Conservation (phyloP, 169 alveolate genomes). For the Cryptosporidium felis region DNA sequence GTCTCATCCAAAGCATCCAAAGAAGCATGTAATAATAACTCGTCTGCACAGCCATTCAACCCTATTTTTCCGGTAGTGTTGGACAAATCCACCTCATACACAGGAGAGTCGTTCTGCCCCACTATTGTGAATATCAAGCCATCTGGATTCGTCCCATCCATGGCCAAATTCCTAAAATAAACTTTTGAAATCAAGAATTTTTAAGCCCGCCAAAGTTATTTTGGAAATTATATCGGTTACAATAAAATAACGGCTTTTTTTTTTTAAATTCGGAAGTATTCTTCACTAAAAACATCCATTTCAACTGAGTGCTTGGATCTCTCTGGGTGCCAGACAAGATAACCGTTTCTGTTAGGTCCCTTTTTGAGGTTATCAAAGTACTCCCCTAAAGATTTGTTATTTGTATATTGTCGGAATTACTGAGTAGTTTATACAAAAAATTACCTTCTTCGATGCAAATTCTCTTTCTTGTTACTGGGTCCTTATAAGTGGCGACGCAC, state of each 20-base stretch:
- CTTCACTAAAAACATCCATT: slow-evolving; percentile 30
- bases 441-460: slow-evolving; percentile 47
- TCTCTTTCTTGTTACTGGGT: slow-evolving; percentile 24
- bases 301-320: slow-evolving; percentile 50
- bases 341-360: slow-evolving; percentile 54
- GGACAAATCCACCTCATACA: slow-evolving; percentile 59
- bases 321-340: slow-evolving; percentile 50
- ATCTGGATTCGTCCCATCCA: slow-evolving; percentile 13
- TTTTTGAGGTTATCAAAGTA: slow-evolving; percentile 28
- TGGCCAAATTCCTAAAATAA: no score
- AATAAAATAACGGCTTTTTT: no score
- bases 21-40: slow-evolving; percentile 49
- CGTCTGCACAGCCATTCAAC: slow-evolving; percentile 33
- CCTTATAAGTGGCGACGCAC: slow-evolving; percentile 66
- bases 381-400: neutral
- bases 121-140: slow-evolving; percentile 66
- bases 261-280: slow-evolving; percentile 44
- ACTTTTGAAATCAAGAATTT: no score
- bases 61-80: slow-evolving; percentile 14
- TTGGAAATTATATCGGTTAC: no score
- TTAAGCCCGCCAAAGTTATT: slow-evolving; percentile 30
- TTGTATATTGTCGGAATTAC: neutral
- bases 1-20: slow-evolving; percentile 62
- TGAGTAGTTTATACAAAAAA: neutral
- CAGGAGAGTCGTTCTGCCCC: slow-evolving; percentile 50